Base-by-base conservation (phyloP, 768 basidiomycete genomes). In the Rhizopogon rudus region DNA sequence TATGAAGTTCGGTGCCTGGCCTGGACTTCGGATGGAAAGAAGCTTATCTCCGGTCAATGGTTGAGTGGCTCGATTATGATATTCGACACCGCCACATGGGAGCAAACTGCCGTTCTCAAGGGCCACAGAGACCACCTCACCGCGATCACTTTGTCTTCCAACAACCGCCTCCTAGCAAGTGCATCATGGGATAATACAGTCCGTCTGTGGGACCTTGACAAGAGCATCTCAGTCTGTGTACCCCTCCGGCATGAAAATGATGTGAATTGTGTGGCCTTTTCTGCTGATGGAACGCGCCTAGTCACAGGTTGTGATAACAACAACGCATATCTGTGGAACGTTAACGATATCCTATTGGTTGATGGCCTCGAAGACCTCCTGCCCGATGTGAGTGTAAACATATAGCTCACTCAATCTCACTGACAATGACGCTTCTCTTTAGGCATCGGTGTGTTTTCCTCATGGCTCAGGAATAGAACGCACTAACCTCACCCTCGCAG, bases 131-230 rank as follows among this genome's bases (percentile, higher is more conserved):
- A 29, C 4, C 16, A 16, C n/a, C 16, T 45, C 14, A 10, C 29
- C 4, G 44, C 44, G 28, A 31, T 46, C n/a, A 13, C 44, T 46
- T 17, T 29, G 29, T 29, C 28, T 29, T n/a, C 5, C 10, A 46
- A 46, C 29, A n/a, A 46, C 28, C 44, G 44, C n/a, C 44, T 46
- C 8, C 44, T 46, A 10, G 44, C n/a, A 6, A 46, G 44, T 17
- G 6, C 44, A 46, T 46, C 44, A 17, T 17, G 31, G 8, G 57
- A 60, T 20, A 17, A 8, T 29, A 60, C 46, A 3, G 37, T 51
- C 7, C 44, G 48, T 22, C 44, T 60, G n/a, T 60, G 59, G 59
- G 40, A 60, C 40, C 31, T 55, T 12, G 33, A 28, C 35, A 58
- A 17, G 4, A 46, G 40, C 40, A 4, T 17, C n/a, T 17, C 43